These are phyloP conservation scores for Coemansia sp. DNA, from an alignment of 192 early-diverging fungal genomes.

Conservation along the genomic window DNA sequence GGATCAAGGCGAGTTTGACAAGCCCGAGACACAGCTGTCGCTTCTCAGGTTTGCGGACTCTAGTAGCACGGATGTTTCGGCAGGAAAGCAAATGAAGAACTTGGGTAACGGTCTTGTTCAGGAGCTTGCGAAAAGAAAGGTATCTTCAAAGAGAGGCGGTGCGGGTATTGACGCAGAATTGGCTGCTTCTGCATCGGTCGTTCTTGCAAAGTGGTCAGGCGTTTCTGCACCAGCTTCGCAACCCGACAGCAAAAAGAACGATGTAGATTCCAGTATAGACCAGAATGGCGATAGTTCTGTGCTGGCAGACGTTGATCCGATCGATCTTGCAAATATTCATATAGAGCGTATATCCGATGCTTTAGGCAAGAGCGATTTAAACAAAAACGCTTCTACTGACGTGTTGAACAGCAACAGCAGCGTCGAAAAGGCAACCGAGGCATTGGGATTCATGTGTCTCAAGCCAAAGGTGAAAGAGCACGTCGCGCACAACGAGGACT, in stretches of 20 bases:
- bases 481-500: slow-evolving; percentile 57
- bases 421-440: slow-evolving; percentile 67
- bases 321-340: slow-evolving; percentile 41
- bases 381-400: not conserved
- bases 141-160: slow-evolving; percentile 25
- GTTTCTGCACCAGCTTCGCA: slow-evolving; percentile 15
- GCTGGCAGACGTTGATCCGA: slow-evolving; percentile 20
- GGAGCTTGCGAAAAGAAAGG: slow-evolving; percentile 56
- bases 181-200: slow-evolving; percentile 59
- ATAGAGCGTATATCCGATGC: slow-evolving; percentile 19
- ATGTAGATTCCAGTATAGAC: not conserved
- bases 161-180: slow-evolving; percentile 43
- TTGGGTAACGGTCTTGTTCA: slow-evolving; percentile 61
- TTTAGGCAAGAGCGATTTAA: slow-evolving; percentile 4
- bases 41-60: slow-evolving; percentile 44
- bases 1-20: slow-evolving; percentile 79
- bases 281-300: not conserved
- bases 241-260: not conserved
- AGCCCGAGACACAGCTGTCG: slow-evolving; percentile 63
- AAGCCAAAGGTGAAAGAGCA: slow-evolving; percentile 68
- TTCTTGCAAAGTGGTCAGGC: slow-evolving; percentile 64
- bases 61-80: slow-evolving; percentile 56
- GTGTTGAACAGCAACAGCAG: slow-evolving; percentile 13
- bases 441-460: slow-evolving; percentile 78
- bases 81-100: slow-evolving; percentile 63